These are phyloP conservation scores for Dillenia turbinata DNA, from an alignment of 164 flowering plant genomes.

Conservation along the genomic window DNA sequence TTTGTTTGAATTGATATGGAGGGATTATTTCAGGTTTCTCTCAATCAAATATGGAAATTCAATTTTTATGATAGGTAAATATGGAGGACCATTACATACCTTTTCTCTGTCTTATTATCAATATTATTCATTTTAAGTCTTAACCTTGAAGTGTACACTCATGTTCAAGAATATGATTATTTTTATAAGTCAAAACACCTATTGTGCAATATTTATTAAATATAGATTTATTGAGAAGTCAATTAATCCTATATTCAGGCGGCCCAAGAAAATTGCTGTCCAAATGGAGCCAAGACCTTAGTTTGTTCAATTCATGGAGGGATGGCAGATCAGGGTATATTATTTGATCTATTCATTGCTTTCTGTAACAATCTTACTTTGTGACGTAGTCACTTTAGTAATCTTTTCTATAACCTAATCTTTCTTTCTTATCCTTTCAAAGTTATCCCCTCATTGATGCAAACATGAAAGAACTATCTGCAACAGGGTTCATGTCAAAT, in stretches of 20 bases:
- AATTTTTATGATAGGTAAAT: constrained; percentile 73
- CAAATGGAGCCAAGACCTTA: constrained; percentile 74
- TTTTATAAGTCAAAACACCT: too few relatives aligned
- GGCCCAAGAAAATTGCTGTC: constrained; percentile 70
- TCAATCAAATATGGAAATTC: constrained; percentile 79
- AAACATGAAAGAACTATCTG: constrained; percentile 77
- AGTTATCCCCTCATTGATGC: constrained; percentile 96
- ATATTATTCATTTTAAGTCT: background rate
- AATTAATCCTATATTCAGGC: constrained; percentile 56
- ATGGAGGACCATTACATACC: background rate
- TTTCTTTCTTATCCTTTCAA: background rate
- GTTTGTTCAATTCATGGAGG: constrained; percentile 74
- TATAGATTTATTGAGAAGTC: too few relatives aligned
- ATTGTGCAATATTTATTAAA: too few relatives aligned
- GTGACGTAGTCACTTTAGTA: too few relatives aligned
- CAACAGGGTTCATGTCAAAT: constrained; percentile 96
- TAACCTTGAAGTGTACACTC: too few relatives aligned
- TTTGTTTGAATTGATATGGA: constrained; percentile 90
- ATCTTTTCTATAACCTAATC: background rate
- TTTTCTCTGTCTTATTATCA: background rate
- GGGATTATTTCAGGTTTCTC: constrained; percentile 88
- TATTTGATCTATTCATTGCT: background rate
- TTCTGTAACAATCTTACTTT: background rate
- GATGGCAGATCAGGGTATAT: constrained; percentile 83
- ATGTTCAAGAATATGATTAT: too few relatives aligned